Base-by-base conservation (phyloP, 495 filamentous ascomycete genomes). In the Articulospora tetracladia region DNA sequence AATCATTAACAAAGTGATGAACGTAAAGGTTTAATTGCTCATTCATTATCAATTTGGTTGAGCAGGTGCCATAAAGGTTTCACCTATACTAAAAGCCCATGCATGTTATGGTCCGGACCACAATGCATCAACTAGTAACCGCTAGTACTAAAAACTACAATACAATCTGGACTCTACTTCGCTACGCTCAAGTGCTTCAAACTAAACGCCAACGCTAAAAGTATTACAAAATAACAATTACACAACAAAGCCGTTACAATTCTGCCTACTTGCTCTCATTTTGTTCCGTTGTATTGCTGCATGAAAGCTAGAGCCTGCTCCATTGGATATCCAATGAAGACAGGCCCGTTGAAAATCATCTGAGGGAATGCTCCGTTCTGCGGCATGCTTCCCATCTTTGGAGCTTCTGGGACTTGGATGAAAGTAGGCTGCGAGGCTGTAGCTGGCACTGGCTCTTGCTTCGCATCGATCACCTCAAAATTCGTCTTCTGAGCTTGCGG, bases 241-340 rank as follows among this genome's bases (percentile, higher is more conserved):
- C n/a, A n/a, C n/a, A n/a, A n/a, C n/a, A n/a, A n/a, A n/a, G n/a
- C n/a, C n/a, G n/a, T n/a, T n/a, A n/a, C n/a, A n/a, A n/a, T n/a
- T n/a, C 15, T 44, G 17, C n/a, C 3, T 11, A 44, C 39, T 44
- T 17, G 3, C 17, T n/a, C 15, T 64, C 58, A 64, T 62, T 57
- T 23, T 23, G 49, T 44, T 28, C 50, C 44, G 15, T 60, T 63
- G 41, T 55, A 79, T 44, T 86, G 80, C 59, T 86, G 83, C 76
- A 96, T 77, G 32, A 96, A 74, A 22, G 75, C 73, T 20, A 89
- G 82, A 19, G 89, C 85, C 68, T 94, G 86, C 59, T 94, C 90
- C 34, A 91, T 79, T 1, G 88, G 82, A 68, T 94, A 96, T 0
- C 91, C 92, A 62, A 96, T 88, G 66, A 97, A 96, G 1, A 96